Conservation (phyloP, 805 yeast species). For the Zygotorulaspora sp. region DNA sequence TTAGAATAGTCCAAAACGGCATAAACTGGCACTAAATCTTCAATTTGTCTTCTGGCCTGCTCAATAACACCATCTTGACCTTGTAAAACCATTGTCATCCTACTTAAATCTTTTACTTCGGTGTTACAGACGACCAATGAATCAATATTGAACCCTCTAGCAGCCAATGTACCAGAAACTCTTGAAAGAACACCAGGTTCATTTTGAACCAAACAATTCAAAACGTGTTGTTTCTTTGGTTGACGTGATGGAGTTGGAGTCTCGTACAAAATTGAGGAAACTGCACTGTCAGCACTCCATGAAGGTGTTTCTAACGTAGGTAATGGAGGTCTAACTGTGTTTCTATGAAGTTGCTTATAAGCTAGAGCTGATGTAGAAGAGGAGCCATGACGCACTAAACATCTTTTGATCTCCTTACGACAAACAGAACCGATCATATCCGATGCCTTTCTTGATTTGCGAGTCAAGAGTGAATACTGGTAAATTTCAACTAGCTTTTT, state of each 20-base stretch:
- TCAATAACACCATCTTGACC: slow-evolving; percentile 97
- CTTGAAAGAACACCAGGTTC: slow-evolving; percentile 97
- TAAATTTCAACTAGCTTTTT: neutral
- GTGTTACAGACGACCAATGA: slow-evolving; percentile 95
- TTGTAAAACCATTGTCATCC: slow-evolving; percentile 93
- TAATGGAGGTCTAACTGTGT: slow-evolving; percentile 79
- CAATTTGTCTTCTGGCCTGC: slow-evolving; percentile 97
- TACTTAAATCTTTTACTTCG: slow-evolving; percentile 87
- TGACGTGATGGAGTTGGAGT: slow-evolving; percentile 57
- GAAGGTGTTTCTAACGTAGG: slow-evolving; percentile 91
- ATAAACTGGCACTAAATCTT: slow-evolving; percentile 96
- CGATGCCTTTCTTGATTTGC: neutral
- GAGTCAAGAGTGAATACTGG: neutral
- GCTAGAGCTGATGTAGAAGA: slow-evolving; percentile 92
- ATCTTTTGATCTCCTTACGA: slow-evolving; percentile 15
- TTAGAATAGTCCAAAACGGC: slow-evolving; percentile 94
- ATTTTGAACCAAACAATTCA: slow-evolving; percentile 95
- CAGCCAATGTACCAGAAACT: slow-evolving; percentile 93
- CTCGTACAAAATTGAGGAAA: slow-evolving; percentile 89
- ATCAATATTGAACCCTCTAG: slow-evolving; percentile 97
- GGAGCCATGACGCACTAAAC: slow-evolving; percentile 29
- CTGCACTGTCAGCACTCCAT: slow-evolving; percentile 97
- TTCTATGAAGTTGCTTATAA: slow-evolving; percentile 85
- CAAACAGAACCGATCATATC: slow-evolving; percentile 23
- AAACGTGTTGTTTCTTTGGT: slow-evolving; percentile 77